Percentiles rank a stretch among this genome's conserved stretches.
Conservation (phyloP, 257 asterid species). For the Jaltomata sinuosa region DNA sequence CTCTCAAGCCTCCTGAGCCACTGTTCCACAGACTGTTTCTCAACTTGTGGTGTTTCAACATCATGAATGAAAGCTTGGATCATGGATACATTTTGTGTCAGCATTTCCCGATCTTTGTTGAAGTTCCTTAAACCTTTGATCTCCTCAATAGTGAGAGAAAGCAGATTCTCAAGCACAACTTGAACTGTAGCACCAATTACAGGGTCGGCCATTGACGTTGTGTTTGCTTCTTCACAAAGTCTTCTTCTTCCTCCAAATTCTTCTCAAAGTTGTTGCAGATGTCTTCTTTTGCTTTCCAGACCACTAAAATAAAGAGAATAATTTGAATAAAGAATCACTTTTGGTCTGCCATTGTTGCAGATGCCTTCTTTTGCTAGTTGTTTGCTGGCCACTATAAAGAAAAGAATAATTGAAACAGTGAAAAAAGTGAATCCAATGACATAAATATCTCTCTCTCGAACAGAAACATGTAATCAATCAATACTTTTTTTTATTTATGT, state of each 20-base stretch:
- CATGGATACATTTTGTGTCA: not conserved
- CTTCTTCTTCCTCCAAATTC: not conserved
- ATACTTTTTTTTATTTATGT: no score
- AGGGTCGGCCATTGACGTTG: not conserved
- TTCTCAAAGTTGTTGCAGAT: not conserved
- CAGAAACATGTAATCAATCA: no score
- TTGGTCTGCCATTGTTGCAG: no score
- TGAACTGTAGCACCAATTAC: not conserved
- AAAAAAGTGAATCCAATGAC: no score
- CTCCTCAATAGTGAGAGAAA: not conserved
- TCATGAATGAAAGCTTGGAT: slow-evolving; percentile 1
- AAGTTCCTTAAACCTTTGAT: not conserved
- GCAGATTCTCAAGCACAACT: not conserved
- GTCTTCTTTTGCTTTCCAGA: no score
- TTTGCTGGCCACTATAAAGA: not conserved
- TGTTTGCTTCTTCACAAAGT: slow-evolving; percentile 21
- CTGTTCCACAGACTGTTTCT: not conserved
- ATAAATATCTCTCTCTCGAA: not conserved
- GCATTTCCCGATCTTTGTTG: not conserved
- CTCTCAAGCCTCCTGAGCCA: slow-evolving; percentile 13
- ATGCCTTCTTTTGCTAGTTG: not conserved
- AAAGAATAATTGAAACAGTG: no score
- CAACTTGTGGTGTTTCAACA: not conserved
- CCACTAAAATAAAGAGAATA: not conserved
- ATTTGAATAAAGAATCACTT: not conserved